These are phyloP conservation scores for Gamsiella multidivaricata DNA, from an alignment of 192 early-diverging fungal genomes.

Conservation along the genomic window DNA sequence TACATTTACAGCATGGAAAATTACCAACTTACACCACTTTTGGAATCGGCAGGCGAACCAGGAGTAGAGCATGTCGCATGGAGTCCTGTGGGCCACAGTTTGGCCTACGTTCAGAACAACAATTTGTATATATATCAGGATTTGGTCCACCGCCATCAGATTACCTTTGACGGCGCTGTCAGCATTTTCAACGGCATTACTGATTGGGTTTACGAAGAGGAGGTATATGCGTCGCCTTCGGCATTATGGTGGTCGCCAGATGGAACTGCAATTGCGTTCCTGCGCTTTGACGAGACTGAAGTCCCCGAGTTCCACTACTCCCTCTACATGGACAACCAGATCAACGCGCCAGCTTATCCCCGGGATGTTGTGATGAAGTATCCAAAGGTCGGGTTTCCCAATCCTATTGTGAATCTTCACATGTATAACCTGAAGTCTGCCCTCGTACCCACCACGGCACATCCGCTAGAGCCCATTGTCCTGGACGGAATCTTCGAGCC, in stretches of 20 bases:
- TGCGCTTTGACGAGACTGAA: constrained; percentile 87
- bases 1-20: constrained; percentile 77
- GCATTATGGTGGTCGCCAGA: constrained; percentile 94
- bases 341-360: constrained; percentile 71
- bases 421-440: constrained; percentile 64
- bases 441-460: constrained; percentile 14
- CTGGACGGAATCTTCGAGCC: constrained; percentile 61
- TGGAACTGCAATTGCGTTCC: constrained; percentile 77
- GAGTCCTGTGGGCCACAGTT: constrained; percentile 80
- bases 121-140: constrained; percentile 85
- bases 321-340: constrained; percentile 70
- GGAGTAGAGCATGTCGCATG: constrained; percentile 77
- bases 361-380: constrained; percentile 81
- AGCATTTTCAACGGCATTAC: constrained; percentile 91
- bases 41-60: constrained; percentile 45
- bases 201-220: constrained; percentile 99
- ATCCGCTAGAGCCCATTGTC: constrained; percentile 27
- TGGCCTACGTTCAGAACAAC: constrained; percentile 90
- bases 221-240: constrained; percentile 75
- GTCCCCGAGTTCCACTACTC: constrained; percentile 85
- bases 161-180: constrained; percentile 87
- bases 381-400: constrained; percentile 89
- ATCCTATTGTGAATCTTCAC: constrained; percentile 83
- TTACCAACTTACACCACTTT: constrained; percentile 70
- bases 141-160: constrained; percentile 70